These are phyloP conservation scores for Lumnitzera racemosa DNA, from an alignment of 345 rosid species.

Conservation along the genomic window DNA sequence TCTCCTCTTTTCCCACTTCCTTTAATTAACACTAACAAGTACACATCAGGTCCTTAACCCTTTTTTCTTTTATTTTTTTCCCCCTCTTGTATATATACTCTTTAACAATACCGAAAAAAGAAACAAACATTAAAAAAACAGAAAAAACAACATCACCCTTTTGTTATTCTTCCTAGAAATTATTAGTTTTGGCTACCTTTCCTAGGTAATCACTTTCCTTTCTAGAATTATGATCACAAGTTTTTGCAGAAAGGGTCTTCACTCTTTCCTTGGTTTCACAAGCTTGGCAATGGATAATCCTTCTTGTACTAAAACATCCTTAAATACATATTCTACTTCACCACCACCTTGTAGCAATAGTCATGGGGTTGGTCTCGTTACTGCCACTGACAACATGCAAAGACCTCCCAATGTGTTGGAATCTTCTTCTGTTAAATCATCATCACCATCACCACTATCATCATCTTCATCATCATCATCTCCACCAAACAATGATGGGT, in stretches of 20 bases:
- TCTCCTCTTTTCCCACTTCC: constrained; percentile 1
- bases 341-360: background rate
- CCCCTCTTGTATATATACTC: background rate
- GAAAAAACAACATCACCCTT: no score
- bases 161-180: no score
- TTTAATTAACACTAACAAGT: background rate
- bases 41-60: background rate
- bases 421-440: constrained; percentile 12
- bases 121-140: no score
- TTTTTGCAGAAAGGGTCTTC: constrained; percentile 44
- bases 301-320: no score
- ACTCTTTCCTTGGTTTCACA: constrained; percentile 28
- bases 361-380: constrained; percentile 26
- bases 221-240: constrained; percentile 27
- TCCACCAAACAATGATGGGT: no score
- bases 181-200: background rate
- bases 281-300: background rate
- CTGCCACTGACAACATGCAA: constrained; percentile 13
- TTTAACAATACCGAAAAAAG: no score
- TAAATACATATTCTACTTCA: background rate
- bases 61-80: background rate
- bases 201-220: no score
- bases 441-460: background rate
- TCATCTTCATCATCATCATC: no score
- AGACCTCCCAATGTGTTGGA: constrained; percentile 30